Conservation (phyloP, 2,329 filamentous ascomycete species). For the Botrytis medusae region DNA sequence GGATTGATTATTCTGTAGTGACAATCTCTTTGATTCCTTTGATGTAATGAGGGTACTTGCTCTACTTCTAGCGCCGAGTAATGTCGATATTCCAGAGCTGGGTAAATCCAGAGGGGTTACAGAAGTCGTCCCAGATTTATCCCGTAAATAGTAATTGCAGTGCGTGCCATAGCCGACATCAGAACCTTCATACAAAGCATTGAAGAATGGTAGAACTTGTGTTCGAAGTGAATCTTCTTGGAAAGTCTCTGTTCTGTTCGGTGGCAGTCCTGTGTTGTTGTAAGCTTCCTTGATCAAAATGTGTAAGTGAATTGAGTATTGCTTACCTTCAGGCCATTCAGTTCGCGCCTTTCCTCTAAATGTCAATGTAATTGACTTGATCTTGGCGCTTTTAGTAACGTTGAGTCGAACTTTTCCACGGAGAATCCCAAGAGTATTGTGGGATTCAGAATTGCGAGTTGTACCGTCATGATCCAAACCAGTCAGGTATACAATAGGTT, state of each 20-base stretch:
- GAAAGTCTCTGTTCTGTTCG: conserved; percentile 76
- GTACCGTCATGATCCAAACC: conserved; percentile 64
- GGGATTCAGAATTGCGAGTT: conserved; percentile 30
- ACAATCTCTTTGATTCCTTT: conserved; percentile 54
- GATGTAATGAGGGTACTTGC: conserved; percentile 32
- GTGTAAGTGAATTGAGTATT: not conserved
- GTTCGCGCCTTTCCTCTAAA: conserved; percentile 83
- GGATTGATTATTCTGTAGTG: conserved; percentile 63
- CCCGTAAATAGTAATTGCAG: conserved; percentile 52
- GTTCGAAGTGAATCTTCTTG: conserved; percentile 85
- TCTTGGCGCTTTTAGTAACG: conserved; percentile 85
- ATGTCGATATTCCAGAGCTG: conserved; percentile 32
- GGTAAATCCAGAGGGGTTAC: conserved; percentile 31
- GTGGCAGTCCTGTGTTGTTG: conserved; percentile 67
- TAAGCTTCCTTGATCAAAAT: not conserved
- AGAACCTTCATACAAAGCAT: conserved; percentile 64
- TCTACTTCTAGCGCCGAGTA: conserved; percentile 31
- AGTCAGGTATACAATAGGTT: conserved; percentile 76
- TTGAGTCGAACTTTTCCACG: conserved; percentile 80
- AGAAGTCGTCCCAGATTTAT: conserved; percentile 35
- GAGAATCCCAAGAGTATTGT: conserved; percentile 67
- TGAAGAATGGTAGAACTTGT: conserved; percentile 91
- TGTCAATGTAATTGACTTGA: conserved; percentile 86
- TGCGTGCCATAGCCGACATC: conserved; percentile 61
- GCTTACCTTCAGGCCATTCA: conserved; percentile 90